These are phyloP conservation scores for Penstemon barbatus DNA, from an alignment of 257 asterid species.

Conservation along the genomic window DNA sequence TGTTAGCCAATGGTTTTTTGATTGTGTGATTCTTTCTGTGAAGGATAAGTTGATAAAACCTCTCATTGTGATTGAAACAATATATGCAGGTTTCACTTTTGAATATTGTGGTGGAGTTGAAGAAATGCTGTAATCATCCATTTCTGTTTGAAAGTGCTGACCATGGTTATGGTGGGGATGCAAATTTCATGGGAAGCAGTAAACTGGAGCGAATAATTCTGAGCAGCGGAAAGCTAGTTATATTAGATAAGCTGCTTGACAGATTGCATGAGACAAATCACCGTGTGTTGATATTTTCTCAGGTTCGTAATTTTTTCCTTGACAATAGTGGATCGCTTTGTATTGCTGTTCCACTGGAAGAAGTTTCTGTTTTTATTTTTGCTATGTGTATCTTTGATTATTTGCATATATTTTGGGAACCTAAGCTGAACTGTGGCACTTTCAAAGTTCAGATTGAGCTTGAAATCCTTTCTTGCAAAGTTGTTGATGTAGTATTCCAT, in stretches of 20 bases:
- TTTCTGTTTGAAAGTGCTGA: conserved; percentile 98
- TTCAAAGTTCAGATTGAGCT: conserved; percentile 6
- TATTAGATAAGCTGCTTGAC: conserved; percentile 84
- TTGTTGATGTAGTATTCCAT: too few relatives aligned
- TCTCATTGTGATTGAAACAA: conserved; percentile 11
- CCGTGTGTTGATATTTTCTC: conserved; percentile 97
- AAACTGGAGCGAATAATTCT: conserved; percentile 86
- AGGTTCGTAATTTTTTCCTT: conserved; percentile 50
- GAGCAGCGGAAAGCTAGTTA: conserved; percentile 96
- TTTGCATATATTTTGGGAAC: conserved; percentile 6
- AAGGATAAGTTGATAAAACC: conserved; percentile 15
- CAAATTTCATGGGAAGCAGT: conserved; percentile 72
- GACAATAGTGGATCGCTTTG: conserved; percentile 1
- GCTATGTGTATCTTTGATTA: conserved; percentile 16
- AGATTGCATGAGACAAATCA: conserved; percentile 91
- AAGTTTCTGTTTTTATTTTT: conserved; percentile 6
- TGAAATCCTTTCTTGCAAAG: neutral
- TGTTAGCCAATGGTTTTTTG: conserved; percentile 20
- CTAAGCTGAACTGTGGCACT: conserved; percentile 10
- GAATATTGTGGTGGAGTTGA: conserved; percentile 98
- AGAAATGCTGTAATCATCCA: conserved; percentile 99
- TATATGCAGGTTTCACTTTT: conserved; percentile 91
- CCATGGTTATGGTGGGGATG: conserved; percentile 99
- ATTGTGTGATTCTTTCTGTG: conserved; percentile 3
- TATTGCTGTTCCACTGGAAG: conserved; percentile 2